Conservation (phyloP, 257 asterid species). For the Eucommia ulmoides region DNA sequence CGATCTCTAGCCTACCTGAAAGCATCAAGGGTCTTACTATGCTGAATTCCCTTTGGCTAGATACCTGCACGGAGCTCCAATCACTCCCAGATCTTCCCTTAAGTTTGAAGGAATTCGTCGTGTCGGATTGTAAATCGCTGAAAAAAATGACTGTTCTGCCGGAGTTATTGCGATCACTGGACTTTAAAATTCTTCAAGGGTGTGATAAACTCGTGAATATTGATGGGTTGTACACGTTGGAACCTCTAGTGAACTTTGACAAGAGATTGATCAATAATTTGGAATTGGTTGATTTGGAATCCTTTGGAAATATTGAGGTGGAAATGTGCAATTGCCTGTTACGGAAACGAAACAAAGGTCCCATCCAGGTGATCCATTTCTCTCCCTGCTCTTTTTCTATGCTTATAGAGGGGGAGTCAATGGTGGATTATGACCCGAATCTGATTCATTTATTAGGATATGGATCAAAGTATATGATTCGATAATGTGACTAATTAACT, state of each 20-base stretch:
- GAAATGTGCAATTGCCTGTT: conserved; percentile 4
- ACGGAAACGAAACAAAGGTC: conserved; percentile 1
- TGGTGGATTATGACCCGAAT: no score
- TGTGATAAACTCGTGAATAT: conserved; percentile 2
- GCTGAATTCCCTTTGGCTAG: neutral
- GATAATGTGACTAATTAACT: no score
- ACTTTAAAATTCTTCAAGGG: neutral
- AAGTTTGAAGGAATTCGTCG: neutral
- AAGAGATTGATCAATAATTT: neutral
- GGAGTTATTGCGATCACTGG: conserved; percentile 1
- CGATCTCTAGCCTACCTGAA: neutral
- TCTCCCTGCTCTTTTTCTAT: neutral
- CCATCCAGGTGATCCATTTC: neutral
- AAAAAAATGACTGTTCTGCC: conserved; percentile 4
- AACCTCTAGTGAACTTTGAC: neutral
- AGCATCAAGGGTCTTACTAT: neutral
- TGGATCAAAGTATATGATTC: no score
- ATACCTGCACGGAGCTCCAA: neutral
- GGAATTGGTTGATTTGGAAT: conserved; percentile 1
- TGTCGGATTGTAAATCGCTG: conserved; percentile 3
- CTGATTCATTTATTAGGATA: no score
- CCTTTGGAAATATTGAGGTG: conserved; percentile 1
- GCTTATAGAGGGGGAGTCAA: no score
- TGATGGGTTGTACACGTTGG: neutral
- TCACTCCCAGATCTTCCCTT: neutral